Percentiles rank a stretch among this genome's conserved stretches.
phyloP scores from a whole-genome alignment of 306 rosid genomes.

The Hippophae gyantsensis region DNA sequence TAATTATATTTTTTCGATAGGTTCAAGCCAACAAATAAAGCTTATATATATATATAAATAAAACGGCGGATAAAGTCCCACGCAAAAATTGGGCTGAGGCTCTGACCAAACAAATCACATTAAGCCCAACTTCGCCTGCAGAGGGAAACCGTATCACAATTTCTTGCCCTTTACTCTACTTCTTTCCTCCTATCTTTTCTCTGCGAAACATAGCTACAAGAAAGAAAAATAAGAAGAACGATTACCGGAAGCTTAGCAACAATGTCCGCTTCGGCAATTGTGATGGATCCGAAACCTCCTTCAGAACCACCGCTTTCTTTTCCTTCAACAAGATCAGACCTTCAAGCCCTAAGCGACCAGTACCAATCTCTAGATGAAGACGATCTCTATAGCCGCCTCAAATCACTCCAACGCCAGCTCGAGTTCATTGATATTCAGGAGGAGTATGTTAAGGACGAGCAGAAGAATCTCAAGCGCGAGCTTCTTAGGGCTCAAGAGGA shows the following conservation, averaged over 20 bases:
- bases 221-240: background rate
- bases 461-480: slow-evolving; percentile 94
- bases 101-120: too few relatives aligned
- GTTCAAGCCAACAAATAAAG: too few relatives aligned
- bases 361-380: slow-evolving; percentile 47
- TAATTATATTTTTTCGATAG: too few relatives aligned
- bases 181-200: background rate
- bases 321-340: slow-evolving; percentile 48
- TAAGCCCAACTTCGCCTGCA: too few relatives aligned
- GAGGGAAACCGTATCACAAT: too few relatives aligned
- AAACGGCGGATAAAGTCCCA: too few relatives aligned
- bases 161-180: background rate
- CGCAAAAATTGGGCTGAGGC: too few relatives aligned
- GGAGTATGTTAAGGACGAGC: slow-evolving; percentile 89
- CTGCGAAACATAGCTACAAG: background rate
- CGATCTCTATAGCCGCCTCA: slow-evolving; percentile 77
- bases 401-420: slow-evolving; percentile 66
- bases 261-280: slow-evolving; percentile 79
- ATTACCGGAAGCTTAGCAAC: background rate
- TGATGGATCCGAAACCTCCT: slow-evolving; percentile 55
- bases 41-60: too few relatives aligned
- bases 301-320: slow-evolving; percentile 59
- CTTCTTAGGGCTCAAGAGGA: slow-evolving; percentile 92
- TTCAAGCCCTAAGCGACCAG: slow-evolving; percentile 30
- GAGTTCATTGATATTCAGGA: slow-evolving; percentile 93